Evolutionary conservation across 495 filamentous ascomycete species (phyloP).

Genomic region (Copromyces sp.): DNA sequence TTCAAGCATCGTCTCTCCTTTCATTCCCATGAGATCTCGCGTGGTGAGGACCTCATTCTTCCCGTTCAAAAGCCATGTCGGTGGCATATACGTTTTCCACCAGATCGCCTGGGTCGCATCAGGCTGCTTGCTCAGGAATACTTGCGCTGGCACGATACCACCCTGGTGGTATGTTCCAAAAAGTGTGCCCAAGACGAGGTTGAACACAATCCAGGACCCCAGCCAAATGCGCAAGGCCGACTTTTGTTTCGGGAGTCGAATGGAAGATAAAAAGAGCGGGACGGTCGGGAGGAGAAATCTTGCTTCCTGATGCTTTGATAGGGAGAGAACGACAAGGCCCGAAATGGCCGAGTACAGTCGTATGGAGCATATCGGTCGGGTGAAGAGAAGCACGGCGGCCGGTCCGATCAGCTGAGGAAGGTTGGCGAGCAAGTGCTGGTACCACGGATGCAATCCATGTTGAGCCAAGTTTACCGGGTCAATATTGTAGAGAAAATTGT

Average conservation of each 20-base stretch:
- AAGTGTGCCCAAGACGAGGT: conserved; percentile 61
- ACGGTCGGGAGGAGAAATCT: conserved; percentile 84
- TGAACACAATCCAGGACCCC: conserved; percentile 71
- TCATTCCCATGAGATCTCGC: conserved; percentile 72
- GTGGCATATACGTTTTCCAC: conserved; percentile 98
- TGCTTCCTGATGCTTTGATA: conserved; percentile 89
- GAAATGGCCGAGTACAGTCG: conserved; percentile 70
- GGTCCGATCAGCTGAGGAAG: conserved; percentile 88
- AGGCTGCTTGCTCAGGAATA: conserved; percentile 47
- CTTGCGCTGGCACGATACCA: conserved; percentile 76
- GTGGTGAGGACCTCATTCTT: conserved; percentile 60
- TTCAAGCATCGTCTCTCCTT: conserved; percentile 48
- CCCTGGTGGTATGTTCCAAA: conserved; percentile 96
- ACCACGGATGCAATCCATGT: conserved; percentile 86
- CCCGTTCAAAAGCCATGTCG: conserved; percentile 79
- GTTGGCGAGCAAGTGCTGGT: conserved; percentile 80
- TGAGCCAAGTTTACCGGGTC: conserved; percentile 65
- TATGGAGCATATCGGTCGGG: conserved; percentile 44
- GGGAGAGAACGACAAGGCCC: conserved; percentile 66
- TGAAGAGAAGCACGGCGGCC: conserved; percentile 58
- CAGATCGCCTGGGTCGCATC: conserved; percentile 66
- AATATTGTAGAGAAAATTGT: conserved; percentile 85
- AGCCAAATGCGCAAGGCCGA: conserved; percentile 46
- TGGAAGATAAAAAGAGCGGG: conserved; percentile 77
- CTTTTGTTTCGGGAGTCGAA: conserved; percentile 56